phyloP scores from a whole-genome alignment of 2,329 filamentous ascomycete genomes.

The Trematosphaeria pertusa region DNA sequence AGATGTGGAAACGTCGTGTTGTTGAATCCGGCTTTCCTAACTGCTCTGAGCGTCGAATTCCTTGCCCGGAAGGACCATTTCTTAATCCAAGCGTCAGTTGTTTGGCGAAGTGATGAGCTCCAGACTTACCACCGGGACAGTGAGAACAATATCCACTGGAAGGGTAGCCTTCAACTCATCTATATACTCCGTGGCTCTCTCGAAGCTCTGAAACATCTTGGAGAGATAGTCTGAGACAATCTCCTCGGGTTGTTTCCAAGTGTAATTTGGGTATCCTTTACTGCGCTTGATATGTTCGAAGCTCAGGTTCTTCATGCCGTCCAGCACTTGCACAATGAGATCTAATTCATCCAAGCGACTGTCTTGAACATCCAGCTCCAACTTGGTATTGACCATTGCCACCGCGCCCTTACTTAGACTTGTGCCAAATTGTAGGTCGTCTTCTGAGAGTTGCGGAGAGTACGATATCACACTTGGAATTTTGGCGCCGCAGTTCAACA shows the following conservation, averaged over 20 bases:
- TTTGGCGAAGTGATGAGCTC: too few species aligned
- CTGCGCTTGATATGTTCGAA: conserved; percentile 25
- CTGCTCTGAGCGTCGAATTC: conserved; percentile 35
- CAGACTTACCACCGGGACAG: conserved; percentile 26
- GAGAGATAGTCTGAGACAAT: conserved; percentile 38
- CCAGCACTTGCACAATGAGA: conserved; percentile 30
- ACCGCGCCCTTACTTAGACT: conserved; percentile 27
- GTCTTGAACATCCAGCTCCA: conserved; percentile 33
- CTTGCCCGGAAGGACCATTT: conserved; percentile 37
- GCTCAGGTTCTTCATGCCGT: conserved; percentile 37
- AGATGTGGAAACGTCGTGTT: conserved; percentile 28
- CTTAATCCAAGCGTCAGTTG: too few species aligned
- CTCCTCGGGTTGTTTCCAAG: conserved; percentile 30
- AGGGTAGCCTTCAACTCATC: conserved; percentile 13
- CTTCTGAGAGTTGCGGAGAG: conserved; percentile 12
- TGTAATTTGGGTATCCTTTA: conserved; percentile 23
- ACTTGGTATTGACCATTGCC: conserved; percentile 40
- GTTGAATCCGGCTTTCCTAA: conserved; percentile 37
- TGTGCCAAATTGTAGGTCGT: conserved; percentile 31
- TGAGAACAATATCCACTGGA: conserved; percentile 33
- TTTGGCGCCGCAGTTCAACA: conserved; percentile 32
- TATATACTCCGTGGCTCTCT: not conserved
- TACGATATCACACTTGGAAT: conserved; percentile 41
- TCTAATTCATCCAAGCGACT: conserved; percentile 30
- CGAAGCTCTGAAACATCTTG: conserved; percentile 25